Base-by-base conservation (phyloP, 257 asterid species). In the Coffea canephora region DNA sequence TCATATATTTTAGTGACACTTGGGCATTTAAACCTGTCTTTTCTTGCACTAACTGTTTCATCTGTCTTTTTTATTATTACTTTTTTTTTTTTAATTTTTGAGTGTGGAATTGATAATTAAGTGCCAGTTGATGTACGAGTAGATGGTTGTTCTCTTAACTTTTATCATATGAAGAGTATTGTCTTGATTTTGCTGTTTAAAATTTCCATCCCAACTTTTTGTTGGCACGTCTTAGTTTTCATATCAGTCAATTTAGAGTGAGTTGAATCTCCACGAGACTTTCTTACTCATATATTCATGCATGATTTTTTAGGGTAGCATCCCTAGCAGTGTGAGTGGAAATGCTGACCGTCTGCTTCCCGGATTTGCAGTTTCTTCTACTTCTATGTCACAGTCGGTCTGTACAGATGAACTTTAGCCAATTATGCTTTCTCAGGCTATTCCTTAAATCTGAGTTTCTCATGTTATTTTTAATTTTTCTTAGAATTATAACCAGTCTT, bases 361-460 rank as follows among this genome's bases (percentile, higher is more conserved):
- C 49, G 83, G 87, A 68, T 86, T 82, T 71, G 77, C 83, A 39
- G 88, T 82, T 82, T 84, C 91, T 66, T 87, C 95, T 83, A 84
- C 88, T 73, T 76, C 87, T 77, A 72, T 76, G 61, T 77, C 87
- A 52, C 92, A 91, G 57, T 83, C 75, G 81, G 90, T 86, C 79
- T 68, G 82, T 83, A 70, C 67, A 23, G 71, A 25, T 68, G 50
- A 41, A 79, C 18, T 74, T 72, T 54, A n/a, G 55, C 64, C 34
- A 9, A 27, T 45, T 55, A 48, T 50, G 19, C 16, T 36, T 68
- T 45, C 80, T n/a, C 25, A 14, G 43, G 66, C 68, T 65, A 41
- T 48, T 5, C 52, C 46, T 61, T 19, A 62, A 71, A 72, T 21
- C 71, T 81, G 62, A 77, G 73, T 66, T 43, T 45, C 54, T 75